A percentile compares a stretch with the other conserved stretches of the same genome.
Conservation (phyloP, 306 rosid genomes). For the Alnus rubra region DNA sequence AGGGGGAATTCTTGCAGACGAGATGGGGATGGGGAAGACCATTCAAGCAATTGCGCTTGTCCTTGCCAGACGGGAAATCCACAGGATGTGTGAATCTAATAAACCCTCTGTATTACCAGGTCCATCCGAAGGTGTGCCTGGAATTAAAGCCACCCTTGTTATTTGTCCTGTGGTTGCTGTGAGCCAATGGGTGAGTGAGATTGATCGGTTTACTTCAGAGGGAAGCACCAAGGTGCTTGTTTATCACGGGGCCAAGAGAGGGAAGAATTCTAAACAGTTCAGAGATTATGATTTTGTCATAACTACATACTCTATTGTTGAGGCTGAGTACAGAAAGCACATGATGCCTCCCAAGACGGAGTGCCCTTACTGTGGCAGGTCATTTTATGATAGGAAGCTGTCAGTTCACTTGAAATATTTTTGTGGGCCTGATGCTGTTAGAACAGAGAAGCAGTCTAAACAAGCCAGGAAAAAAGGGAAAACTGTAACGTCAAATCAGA, state of each 20-base stretch:
- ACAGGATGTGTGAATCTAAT: conserved; percentile 33
- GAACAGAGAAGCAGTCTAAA: conserved; percentile 81
- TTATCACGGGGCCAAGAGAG: conserved; percentile 83
- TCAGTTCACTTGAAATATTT: conserved; percentile 49
- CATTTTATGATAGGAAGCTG: conserved; percentile 34
- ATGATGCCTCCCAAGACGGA: conserved; percentile 80
- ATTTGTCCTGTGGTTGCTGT: conserved; percentile 91
- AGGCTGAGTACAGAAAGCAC: conserved; percentile 76
- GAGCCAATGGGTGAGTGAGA: conserved; percentile 84
- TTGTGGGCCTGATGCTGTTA: conserved; percentile 75
- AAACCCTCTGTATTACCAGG: conserved; percentile 35
- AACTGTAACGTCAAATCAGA: conserved; percentile 15
- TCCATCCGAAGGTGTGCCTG: conserved; percentile 50
- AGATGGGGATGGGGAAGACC: conserved; percentile 99
- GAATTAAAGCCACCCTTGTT: conserved; percentile 72
- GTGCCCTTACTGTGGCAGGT: conserved; percentile 64
- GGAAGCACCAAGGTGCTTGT: conserved; percentile 81
- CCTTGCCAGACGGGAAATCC: conserved; percentile 66
- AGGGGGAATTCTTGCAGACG: conserved; percentile 98
- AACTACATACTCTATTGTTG: conserved; percentile 77
- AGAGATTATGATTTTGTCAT: conserved; percentile 76
- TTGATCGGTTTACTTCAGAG: conserved; percentile 66
- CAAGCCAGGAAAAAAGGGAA: conserved; percentile 55
- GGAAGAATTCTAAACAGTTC: conserved; percentile 47
- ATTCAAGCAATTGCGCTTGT: conserved; percentile 94